phyloP scores from a whole-genome alignment of 108 stramenopile species.

The Cyclotella distinguenda region DNA sequence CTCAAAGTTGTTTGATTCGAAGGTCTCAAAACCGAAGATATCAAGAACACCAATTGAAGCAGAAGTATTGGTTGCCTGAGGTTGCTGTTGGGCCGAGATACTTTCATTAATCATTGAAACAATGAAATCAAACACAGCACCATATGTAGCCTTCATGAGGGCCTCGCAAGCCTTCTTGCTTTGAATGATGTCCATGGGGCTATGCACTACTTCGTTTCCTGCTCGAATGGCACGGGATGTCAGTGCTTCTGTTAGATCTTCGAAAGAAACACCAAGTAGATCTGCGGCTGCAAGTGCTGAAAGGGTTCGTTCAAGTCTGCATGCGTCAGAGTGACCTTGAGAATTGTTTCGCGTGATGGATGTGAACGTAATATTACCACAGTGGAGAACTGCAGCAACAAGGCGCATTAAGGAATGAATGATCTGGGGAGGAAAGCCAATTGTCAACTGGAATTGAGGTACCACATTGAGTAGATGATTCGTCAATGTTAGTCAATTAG shows the following conservation, averaged over 20 bases:
- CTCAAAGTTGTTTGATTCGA: constrained; percentile 87
- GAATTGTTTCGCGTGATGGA: constrained; percentile 47
- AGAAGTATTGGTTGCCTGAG: constrained; percentile 15
- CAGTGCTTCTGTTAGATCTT: constrained; percentile 77
- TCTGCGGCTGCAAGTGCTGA: constrained; percentile 64
- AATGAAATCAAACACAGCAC: constrained; percentile 88
- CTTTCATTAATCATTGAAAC: constrained; percentile 84
- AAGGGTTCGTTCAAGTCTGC: constrained; percentile 67
- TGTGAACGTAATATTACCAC: constrained; percentile 84
- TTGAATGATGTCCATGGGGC: constrained; percentile 70
- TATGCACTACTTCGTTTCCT: constrained; percentile 73
- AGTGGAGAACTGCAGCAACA: constrained; percentile 70
- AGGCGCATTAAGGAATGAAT: constrained; percentile 76
- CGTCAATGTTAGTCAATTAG: not conserved
- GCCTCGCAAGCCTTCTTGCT: constrained; percentile 88
- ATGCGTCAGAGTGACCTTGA: constrained; percentile 53
- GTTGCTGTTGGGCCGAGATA: constrained; percentile 43
- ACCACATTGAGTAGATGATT: not conserved
- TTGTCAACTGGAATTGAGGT: constrained; percentile 51
- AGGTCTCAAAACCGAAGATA: constrained; percentile 97
- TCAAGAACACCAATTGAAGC: constrained; percentile 94
- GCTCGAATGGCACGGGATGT: constrained; percentile 76
- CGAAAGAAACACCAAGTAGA: constrained; percentile 71
- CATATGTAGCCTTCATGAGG: constrained; percentile 93
- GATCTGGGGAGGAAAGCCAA: constrained; percentile 66